phyloP scores from a whole-genome alignment of 768 basidiomycete genomes.

The Boletus rubropictus region DNA sequence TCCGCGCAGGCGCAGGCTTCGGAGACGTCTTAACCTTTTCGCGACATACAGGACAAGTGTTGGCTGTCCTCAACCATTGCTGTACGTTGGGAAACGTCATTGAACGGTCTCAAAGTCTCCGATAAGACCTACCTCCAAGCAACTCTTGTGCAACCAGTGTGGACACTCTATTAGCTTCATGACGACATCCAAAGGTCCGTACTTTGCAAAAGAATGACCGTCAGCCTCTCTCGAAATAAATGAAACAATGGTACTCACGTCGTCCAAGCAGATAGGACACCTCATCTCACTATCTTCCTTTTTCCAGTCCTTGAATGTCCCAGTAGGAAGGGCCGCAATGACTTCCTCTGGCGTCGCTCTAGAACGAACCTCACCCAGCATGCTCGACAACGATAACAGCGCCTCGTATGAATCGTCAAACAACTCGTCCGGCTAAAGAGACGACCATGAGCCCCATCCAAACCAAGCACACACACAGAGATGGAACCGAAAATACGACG shows the following conservation, averaged over 20 bases:
- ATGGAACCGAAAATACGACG: constrained; percentile 16
- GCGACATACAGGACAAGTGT: constrained; percentile 79
- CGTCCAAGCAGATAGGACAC: constrained; percentile 82
- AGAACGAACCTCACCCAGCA: constrained; percentile 65
- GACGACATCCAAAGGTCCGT: constrained; percentile 53
- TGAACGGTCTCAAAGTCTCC: not conserved
- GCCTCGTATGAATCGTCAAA: constrained; percentile 74
- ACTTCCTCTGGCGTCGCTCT: constrained; percentile 58
- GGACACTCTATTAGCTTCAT: constrained; percentile 64
- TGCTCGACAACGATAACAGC: constrained; percentile 49
- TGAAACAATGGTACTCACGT: constrained; percentile 44
- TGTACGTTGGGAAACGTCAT: constrained; percentile 23
- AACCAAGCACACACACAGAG: not conserved
- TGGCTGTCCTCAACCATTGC: constrained; percentile 78
- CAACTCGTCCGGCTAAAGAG: constrained; percentile 61
- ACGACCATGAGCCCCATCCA: constrained; percentile 5
- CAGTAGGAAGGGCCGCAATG: constrained; percentile 54
- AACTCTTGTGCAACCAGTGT: constrained; percentile 78
- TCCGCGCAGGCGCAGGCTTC: constrained; percentile 20
- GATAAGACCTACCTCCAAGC: constrained; percentile 53
- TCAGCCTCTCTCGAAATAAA: not conserved
- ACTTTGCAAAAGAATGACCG: constrained; percentile 39
- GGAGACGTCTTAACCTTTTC: constrained; percentile 41
- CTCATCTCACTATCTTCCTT: constrained; percentile 60
- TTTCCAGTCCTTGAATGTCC: constrained; percentile 63